Base-by-base conservation (phyloP, 2,329 filamentous ascomycete species). In the Pseudopyricularia cyperi region DNA sequence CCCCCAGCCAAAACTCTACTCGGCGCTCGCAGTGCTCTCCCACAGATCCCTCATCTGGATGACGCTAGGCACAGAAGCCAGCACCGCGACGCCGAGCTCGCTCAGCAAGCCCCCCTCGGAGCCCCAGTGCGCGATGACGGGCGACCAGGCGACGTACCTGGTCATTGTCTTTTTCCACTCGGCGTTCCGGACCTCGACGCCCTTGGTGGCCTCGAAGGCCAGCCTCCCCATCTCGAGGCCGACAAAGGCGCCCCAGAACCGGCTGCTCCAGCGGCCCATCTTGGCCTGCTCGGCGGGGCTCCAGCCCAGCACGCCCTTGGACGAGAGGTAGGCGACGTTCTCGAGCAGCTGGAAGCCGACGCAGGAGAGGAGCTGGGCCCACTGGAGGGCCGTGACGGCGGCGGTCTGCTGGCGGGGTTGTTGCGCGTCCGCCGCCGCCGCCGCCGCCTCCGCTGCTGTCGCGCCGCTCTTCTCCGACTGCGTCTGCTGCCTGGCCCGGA, bases 101-200 rank as follows among this genome's bases (percentile, higher is more conserved):
- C 65, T 64, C 51, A 76, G 58, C 37, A 66, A 61, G 0, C 86
- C 87, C 53, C 77, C 71, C 55, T 86, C 80, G 39, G 83, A 65
- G 60, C 87, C 85, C 84, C 87, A 95, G 70, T 96, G 89, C 26
- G 91, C 62, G 55, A 87, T 91, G 63, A 95, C 71, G 32, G 90
- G 89, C 52, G 86, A 80, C 81, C 87, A 95, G 32, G 85, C 82
- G 55, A 80, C 63, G 67, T 89, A 89, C 42, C 82, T 76, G 19
- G 81, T 71, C 51, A 91, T 68, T 61, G 83, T 78, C 62, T 76
- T 80, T 73, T 77, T 82, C 79, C 79, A 89, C 55, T 69, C 63
- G 12, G 58, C 62, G 44, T 60, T 59, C 69, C 76, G 79, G 46
- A 63, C 67, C 59, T 69, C 53, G 57, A 61, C 55, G 53, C 63